Base-by-base conservation (phyloP, 2,329 filamentous ascomycete genomes). In the Alternaria novae-zelandiae region DNA sequence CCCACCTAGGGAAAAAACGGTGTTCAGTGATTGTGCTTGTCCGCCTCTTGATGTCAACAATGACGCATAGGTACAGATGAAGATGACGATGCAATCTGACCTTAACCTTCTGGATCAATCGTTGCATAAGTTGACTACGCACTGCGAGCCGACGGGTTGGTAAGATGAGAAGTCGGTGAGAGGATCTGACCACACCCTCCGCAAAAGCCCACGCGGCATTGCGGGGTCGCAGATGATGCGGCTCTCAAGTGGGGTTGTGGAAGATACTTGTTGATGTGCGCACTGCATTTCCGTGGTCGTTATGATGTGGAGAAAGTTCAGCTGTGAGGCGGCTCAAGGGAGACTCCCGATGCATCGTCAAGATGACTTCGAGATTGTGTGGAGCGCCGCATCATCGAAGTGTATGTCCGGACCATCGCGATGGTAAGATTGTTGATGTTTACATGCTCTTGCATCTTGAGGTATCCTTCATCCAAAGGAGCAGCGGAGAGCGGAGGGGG, bases 221-320 rank as follows among this genome's bases (percentile, higher is more conserved):
- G 58, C 32, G 58, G 53, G 53, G 53, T 57, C 32, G 25, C 53
- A 61, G 51, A 41, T 57, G 50, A 54, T 61, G 44, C 53, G 44
- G 30, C 49, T 53, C 28, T 53, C 41, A 25, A 44, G 45, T 61
- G 58, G 53, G 23, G 53, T 44, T 57, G 53, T 26, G 17, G 56
- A 57, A 56, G 53, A 45, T 21, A 30, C 17, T 57, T 32, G 36
- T 57, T 25, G 49, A 61, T 57, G 41, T 25, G 53, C 25, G 36
- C 36, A 41, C 36, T 41, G 36, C 5, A 41, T 41, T 41, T 50
- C 44, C 44, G 26, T 46, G 54, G 58, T 45, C 45, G 53, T 57
- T 32, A 25, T 20, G 53, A 54, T 50, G 44, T 44, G 53, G 53
- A 32, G 45, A 50, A 21, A 15, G 28, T 28, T 32, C 9, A 51